Evolutionary conservation across 495 filamentous ascomycete species (phyloP).

Genomic region (Tricharina praecox): DNA sequence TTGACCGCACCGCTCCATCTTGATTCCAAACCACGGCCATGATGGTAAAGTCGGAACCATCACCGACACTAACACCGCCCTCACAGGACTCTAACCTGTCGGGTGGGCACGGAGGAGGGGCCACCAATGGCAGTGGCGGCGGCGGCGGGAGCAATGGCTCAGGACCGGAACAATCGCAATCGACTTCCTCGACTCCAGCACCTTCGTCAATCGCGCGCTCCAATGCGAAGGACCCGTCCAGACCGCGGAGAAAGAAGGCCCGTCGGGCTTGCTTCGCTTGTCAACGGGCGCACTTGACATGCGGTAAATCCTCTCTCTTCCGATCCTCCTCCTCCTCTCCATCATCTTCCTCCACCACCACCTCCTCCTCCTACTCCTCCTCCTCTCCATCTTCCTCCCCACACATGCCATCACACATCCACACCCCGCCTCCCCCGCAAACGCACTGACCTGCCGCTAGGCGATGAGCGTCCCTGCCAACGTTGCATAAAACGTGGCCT

Average conservation of each 20-base stretch:
- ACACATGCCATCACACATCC: too few species aligned
- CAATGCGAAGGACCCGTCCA: constrained; percentile 57
- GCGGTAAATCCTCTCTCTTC: constrained; percentile 56
- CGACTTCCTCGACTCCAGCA: not conserved
- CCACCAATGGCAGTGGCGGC: constrained; percentile 2
- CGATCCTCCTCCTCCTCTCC: too few species aligned
- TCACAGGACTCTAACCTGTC: not conserved
- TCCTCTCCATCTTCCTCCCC: too few species aligned
- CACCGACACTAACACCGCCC: not conserved
- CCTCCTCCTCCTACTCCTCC: not conserved
- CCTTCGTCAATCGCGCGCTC: not conserved
- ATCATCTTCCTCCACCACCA: not conserved
- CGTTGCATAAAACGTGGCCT: constrained; percentile 86
- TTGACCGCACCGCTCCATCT: too few species aligned
- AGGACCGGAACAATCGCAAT: constrained; percentile 5
- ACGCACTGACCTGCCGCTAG: constrained; percentile 28
- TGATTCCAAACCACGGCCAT: not conserved
- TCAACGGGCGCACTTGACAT: constrained; percentile 92
- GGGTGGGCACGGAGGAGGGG: too few species aligned
- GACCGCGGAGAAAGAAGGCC: constrained; percentile 89
- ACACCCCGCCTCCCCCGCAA: constrained; percentile 1
- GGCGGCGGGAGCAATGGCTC: too few species aligned
- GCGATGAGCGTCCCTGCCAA: constrained; percentile 78
- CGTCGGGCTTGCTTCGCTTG: constrained; percentile 89
- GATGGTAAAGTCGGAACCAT: constrained; percentile 5